phyloP scores from a whole-genome alignment of 495 filamentous ascomycete genomes.

The Cercophora newfieldiana region DNA sequence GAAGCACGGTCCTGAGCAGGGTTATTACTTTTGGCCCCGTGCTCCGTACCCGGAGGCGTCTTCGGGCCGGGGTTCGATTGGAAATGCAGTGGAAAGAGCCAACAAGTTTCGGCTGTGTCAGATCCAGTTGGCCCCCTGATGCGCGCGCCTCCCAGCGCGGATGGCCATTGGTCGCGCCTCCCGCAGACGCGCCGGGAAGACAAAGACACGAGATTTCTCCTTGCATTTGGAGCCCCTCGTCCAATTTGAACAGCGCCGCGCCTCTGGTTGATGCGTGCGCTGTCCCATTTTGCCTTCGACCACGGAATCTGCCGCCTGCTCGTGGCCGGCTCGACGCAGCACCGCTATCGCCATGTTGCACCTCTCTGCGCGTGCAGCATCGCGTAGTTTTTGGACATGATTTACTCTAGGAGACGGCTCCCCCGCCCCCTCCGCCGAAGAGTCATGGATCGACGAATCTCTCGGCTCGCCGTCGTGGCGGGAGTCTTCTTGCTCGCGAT shows the following conservation, averaged over 20 bases:
- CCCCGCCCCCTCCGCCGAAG: constrained; percentile 10
- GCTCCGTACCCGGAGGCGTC: too few species aligned
- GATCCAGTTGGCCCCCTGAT: too few species aligned
- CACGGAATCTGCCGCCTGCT: too few species aligned
- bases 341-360: constrained; percentile 1
- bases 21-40: too few species aligned
- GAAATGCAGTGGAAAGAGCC: too few species aligned
- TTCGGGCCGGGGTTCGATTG: too few species aligned
- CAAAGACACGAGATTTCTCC: background rate
- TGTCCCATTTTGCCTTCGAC: too few species aligned
- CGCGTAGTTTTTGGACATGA: background rate
- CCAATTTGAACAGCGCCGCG: background rate
- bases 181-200: background rate
- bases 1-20: too few species aligned
- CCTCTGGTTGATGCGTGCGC: background rate
- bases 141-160: too few species aligned
- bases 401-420: background rate
- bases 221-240: constrained; percentile 5
- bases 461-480: constrained; percentile 17
- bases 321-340: background rate
- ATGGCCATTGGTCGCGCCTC: background rate
- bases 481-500: background rate
- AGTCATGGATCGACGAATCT: constrained; percentile 17
- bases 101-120: too few species aligned
- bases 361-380: background rate